Conservation (phyloP, 2,329 filamentous ascomycete genomes). For the Sarocladiaceae sp. region DNA sequence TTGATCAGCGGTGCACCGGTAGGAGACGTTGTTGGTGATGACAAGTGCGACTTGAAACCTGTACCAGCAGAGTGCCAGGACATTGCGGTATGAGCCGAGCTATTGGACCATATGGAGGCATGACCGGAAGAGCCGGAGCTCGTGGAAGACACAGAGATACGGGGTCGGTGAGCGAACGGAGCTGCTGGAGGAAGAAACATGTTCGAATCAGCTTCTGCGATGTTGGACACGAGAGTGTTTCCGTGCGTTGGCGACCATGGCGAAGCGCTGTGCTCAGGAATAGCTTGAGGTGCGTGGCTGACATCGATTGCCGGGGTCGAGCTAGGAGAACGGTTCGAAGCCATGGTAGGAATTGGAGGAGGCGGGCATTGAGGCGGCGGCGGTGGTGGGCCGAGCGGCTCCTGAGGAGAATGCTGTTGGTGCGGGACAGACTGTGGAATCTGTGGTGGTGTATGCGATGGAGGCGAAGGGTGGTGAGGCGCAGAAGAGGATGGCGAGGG, state of each 20-base stretch:
- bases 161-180: constrained; percentile 36
- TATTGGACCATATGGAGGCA: constrained; percentile 41
- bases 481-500: constrained; percentile 18
- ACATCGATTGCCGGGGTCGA: constrained; percentile 24
- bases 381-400: constrained; percentile 22
- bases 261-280: constrained; percentile 4
- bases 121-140: constrained; percentile 47
- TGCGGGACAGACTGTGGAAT: constrained; percentile 14
- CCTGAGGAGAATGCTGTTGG: constrained; percentile 13
- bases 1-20: constrained; percentile 27
- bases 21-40: constrained; percentile 23
- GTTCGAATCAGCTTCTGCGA: constrained; percentile 8
- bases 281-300: not conserved
- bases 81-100: constrained; percentile 34
- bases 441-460: constrained; percentile 11
- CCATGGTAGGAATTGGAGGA: constrained; percentile 68
- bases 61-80: constrained; percentile 31
- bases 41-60: constrained; percentile 14
- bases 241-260: constrained; percentile 7
- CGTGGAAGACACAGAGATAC: constrained; percentile 45
- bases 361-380: constrained; percentile 28
- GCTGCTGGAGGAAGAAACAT: constrained; percentile 29
- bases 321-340: constrained; percentile 81
- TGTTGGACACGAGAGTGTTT: not conserved
- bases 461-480: constrained; percentile 12